Evolutionary conservation across 1,284 basidiomycete species (phyloP).

Genomic region (Cryptococcus maquisensis): DNA sequence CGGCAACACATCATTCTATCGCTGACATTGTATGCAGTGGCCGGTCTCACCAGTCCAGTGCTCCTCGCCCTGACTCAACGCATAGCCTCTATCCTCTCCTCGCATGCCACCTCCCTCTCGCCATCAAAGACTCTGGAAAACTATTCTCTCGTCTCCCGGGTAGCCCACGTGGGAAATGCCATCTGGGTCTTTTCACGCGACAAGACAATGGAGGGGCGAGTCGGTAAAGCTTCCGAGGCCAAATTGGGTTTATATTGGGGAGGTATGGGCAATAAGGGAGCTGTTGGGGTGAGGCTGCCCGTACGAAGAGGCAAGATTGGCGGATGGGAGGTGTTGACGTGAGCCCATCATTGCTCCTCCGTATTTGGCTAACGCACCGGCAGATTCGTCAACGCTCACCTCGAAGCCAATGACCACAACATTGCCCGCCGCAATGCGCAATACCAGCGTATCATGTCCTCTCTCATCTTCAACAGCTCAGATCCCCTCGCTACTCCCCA

Average conservation of each 20-base stretch:
- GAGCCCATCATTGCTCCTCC: slow-evolving; percentile 43
- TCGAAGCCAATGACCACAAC: slow-evolving; percentile 75
- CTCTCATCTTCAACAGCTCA: slow-evolving; percentile 69
- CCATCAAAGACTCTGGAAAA: slow-evolving; percentile 23
- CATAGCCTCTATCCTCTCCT: slow-evolving; percentile 41
- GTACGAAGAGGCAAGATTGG: slow-evolving; percentile 56
- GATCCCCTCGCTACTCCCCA: slow-evolving; percentile 51
- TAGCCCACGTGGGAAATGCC: slow-evolving; percentile 43
- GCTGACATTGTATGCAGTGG: slow-evolving; percentile 22
- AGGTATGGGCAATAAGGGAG: slow-evolving; percentile 92
- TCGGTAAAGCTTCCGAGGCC: slow-evolving; percentile 31
- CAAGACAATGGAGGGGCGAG: slow-evolving; percentile 24
- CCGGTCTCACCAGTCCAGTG: slow-evolving; percentile 33
- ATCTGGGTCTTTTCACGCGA: slow-evolving; percentile 47
- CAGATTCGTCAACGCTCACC: slow-evolving; percentile 89
- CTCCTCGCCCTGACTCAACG: slow-evolving; percentile 36
- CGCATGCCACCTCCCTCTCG: slow-evolving; percentile 40
- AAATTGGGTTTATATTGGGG: slow-evolving; percentile 45
- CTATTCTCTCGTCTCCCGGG: slow-evolving; percentile 36
- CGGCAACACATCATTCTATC: neutral
- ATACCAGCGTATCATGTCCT: slow-evolving; percentile 71
- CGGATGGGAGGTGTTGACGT: slow-evolving; percentile 73
- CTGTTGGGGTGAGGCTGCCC: slow-evolving; percentile 80
- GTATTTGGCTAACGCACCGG: slow-evolving; percentile 4
- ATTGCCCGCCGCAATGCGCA: slow-evolving; percentile 70